phyloP scores from a whole-genome alignment of 345 rosid species.

The Combretum micranthum region DNA sequence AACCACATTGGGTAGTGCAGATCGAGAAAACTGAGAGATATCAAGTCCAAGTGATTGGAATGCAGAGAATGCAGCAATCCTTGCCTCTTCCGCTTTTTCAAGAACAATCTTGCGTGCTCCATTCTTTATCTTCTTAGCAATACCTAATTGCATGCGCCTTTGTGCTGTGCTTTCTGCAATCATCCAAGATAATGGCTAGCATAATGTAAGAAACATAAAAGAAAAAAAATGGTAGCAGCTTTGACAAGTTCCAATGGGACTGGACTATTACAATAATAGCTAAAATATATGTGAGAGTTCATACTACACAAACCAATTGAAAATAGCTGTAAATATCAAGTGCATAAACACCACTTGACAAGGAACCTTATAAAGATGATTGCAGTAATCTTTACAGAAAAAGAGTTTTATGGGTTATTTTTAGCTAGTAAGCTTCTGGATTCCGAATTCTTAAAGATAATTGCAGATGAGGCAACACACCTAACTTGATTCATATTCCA shows the following conservation, averaged over 20 bases:
- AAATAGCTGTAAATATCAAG: no score
- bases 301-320: no score
- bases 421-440: no score
- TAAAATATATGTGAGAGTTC: no score
- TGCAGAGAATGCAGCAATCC: conserved; percentile 84
- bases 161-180: conserved; percentile 59
- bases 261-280: no score
- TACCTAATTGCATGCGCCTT: conserved; percentile 67
- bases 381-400: no score
- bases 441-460: no score
- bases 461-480: no score
- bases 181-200: conserved; percentile 3
- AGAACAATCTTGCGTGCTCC: conserved; percentile 94
- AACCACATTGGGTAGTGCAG: conserved; percentile 27
- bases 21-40: conserved; percentile 57
- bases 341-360: no score
- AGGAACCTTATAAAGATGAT: no score
- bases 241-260: not conserved
- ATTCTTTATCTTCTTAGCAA: conserved; percentile 90
- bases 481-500: no score
- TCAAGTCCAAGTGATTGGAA: conserved; percentile 81
- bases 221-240: not conserved
- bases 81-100: conserved; percentile 97
- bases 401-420: no score
- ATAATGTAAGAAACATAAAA: not conserved